phyloP scores from a whole-genome alignment of 2,329 filamentous ascomycete genomes.

The Furcasterigmium sp. region DNA sequence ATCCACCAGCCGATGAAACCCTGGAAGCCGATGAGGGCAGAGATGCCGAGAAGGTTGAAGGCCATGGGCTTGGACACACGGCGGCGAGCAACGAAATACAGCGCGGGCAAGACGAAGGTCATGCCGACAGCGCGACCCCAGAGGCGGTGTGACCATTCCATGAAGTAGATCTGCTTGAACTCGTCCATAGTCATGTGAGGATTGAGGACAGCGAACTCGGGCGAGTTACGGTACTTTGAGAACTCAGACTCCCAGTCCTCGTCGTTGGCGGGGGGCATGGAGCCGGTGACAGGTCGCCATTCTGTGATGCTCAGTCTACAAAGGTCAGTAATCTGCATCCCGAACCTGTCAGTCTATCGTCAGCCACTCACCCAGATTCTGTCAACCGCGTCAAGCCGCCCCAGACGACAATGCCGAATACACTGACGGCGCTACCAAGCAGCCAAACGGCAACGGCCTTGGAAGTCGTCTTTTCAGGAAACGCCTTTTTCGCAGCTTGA shows the following conservation, averaged over 20 bases:
- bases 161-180: constrained; percentile 98
- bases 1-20: constrained; percentile 99
- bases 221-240: constrained; percentile 83
- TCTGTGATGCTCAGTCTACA: constrained; percentile 84
- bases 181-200: constrained; percentile 87
- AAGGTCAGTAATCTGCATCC: too few species aligned
- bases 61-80: constrained; percentile 77
- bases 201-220: constrained; percentile 90
- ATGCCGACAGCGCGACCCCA: constrained; percentile 92
- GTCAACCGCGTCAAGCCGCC: constrained; percentile 90
- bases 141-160: constrained; percentile 96
- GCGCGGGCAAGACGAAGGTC: constrained; percentile 80
- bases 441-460: constrained; percentile 89
- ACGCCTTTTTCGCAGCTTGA: constrained; percentile 28
- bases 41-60: constrained; percentile 73
- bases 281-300: constrained; percentile 95
- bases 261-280: constrained; percentile 71
- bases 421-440: constrained; percentile 81
- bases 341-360: neutral
- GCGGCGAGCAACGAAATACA: constrained; percentile 80
- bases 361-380: constrained; percentile 80
- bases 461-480: constrained; percentile 60
- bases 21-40: constrained; percentile 86
- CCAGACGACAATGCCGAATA: constrained; percentile 95
- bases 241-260: constrained; percentile 92